Percentiles rank a stretch among this genome's conserved stretches.
Conservation (phyloP, 768 basidiomycete genomes). For the Macrolepiota dolichaula region DNA sequence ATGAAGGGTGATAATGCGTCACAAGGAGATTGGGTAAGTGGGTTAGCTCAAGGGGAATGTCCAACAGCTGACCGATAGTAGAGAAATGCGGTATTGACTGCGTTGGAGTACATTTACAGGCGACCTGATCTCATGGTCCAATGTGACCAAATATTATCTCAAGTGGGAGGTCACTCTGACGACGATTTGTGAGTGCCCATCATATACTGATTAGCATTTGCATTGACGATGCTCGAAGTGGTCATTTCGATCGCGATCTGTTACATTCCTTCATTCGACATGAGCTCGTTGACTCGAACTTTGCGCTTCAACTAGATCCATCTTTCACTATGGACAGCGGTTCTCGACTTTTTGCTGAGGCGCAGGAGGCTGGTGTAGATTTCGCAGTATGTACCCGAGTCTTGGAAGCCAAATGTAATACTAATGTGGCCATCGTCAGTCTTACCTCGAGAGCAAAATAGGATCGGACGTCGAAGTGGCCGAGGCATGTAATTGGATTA, state of each 20-base stretch:
- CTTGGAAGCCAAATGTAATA: constrained; percentile 5
- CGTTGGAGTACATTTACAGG: constrained; percentile 19
- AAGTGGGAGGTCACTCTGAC: constrained; percentile 25
- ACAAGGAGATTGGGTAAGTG: constrained; percentile 57
- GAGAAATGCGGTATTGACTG: constrained; percentile 25
- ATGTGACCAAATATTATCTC: constrained; percentile 46
- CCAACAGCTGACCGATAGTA: constrained; percentile 15
- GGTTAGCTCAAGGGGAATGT: background rate
- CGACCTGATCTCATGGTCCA: constrained; percentile 52
- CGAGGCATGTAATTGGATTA: constrained; percentile 36
- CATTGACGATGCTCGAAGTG: background rate
- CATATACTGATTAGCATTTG: background rate
- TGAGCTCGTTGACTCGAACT: constrained; percentile 52
- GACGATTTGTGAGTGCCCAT: constrained; percentile 24
- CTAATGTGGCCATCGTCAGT: constrained; percentile 27
- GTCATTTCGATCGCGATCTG: constrained; percentile 42
- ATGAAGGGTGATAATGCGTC: constrained; percentile 49
- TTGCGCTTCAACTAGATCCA: constrained; percentile 51
- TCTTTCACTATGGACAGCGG: constrained; percentile 43
- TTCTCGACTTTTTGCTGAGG: constrained; percentile 52
- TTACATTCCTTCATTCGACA: constrained; percentile 51
- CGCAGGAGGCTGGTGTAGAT: constrained; percentile 56
- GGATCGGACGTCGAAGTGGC: constrained; percentile 41
- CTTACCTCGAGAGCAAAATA: constrained; percentile 58
- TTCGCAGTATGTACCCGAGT: constrained; percentile 42